phyloP scores from a whole-genome alignment of 2,329 filamentous ascomycete species.

The Botrytis galanthina region DNA sequence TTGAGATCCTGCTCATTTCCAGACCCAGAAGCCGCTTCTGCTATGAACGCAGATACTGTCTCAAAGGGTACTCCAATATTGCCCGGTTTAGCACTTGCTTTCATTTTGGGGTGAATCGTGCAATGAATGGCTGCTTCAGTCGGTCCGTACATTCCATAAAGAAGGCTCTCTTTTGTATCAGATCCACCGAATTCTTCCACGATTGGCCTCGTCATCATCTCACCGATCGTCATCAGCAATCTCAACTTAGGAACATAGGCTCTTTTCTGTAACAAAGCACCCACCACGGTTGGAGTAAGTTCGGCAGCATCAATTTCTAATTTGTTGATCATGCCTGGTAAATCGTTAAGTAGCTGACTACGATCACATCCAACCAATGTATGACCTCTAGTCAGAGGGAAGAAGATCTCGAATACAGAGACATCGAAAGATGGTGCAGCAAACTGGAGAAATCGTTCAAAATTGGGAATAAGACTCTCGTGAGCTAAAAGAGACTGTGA shows the following conservation, averaged over 20 bases:
- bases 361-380: conserved; percentile 74
- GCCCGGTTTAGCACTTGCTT: conserved; percentile 53
- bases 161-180: conserved; percentile 51
- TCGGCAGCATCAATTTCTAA: conserved; percentile 80
- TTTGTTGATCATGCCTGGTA: conserved; percentile 62
- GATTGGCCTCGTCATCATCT: conserved; percentile 81
- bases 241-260: conserved; percentile 64
- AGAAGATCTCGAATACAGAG: conserved; percentile 93
- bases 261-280: conserved; percentile 69
- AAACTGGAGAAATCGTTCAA: conserved; percentile 83
- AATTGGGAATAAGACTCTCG: conserved; percentile 70
- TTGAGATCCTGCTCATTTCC: conserved; percentile 30
- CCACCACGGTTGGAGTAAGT: conserved; percentile 83
- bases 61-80: conserved; percentile 77
- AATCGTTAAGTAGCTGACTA: conserved; percentile 68
- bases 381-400: conserved; percentile 69
- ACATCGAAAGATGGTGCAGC: conserved; percentile 93
- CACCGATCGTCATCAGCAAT: conserved; percentile 81
- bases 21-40: conserved; percentile 24
- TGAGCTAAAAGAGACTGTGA: conserved; percentile 83
- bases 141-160: conserved; percentile 93
- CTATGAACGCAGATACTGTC: conserved; percentile 56
- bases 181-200: conserved; percentile 72
- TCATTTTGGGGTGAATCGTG: conserved; percentile 67
- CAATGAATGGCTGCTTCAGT: conserved; percentile 93